Evolutionary conservation across 768 basidiomycete species (phyloP), one percentile per base, ranked within the genome.

Genomic region (Mycena filopes): DNA sequence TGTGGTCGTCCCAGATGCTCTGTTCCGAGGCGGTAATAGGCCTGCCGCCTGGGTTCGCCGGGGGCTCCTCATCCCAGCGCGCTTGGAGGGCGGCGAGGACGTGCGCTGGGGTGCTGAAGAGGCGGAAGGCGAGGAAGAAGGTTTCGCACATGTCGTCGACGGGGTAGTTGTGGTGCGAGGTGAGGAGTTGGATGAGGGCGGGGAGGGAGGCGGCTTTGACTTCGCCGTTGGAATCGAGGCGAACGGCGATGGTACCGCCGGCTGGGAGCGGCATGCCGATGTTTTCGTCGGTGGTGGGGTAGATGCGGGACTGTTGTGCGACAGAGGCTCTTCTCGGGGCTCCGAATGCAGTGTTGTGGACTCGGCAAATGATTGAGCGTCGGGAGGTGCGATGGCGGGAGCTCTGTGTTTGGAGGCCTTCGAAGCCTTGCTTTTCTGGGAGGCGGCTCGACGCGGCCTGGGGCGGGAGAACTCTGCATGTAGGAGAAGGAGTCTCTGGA

Each of bases 61-160:
- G 73, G 9, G 75, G 69, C 25, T 42, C 53, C 60, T 82, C 80
- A 55, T 85, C 75, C 74, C 86, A 94, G 43, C 90, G 84, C 7
- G 72, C 73, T 26, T 85, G 67, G 11, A 81, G 70, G 26, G 70
- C 73, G 8, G 69, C 74, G 36, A 87, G 77, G 13, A 89, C 77
- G 9, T 82, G 79, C 18, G 46, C 28, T 0, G 92, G 83, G 0
- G 81, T 80, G 16, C 85, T 83, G 79, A 91, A 93, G 65, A 87
- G 83, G 28, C 91, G 87, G 77, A 93, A 94, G 55, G 84, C 87
- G n/a, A 87, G 76, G 76, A 92, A 89, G 78, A 94, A 91, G 2
- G 85, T 75, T 63, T 83, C 74, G 64, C 77, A 70, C 75, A 91
- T 73, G 41, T 83, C 74, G 55, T 76, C 73, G 60, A 88, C 83